Evolutionary conservation across 2,329 filamentous ascomycete genomes (phyloP), one percentile per base, ranked within the genome.

Genomic region (Penicillium nordicum): DNA sequence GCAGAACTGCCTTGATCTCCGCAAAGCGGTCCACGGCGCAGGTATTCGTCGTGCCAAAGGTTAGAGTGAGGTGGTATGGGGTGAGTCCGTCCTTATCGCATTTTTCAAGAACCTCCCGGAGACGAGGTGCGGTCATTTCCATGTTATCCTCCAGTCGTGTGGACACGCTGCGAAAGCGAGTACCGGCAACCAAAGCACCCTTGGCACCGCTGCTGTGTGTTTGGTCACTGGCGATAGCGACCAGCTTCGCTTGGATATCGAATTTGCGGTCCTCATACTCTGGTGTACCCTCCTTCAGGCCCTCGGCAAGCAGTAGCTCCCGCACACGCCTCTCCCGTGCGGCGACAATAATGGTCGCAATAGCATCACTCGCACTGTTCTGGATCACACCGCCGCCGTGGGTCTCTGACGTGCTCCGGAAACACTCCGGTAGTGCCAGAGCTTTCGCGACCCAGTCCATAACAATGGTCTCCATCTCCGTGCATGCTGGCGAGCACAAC

Each of bases 401-500:
- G 16, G 68, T 76, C 44, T 85, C 81, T 0, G 86, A 88, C 0
- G 86, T 85, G 46, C 88, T 93, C 21, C 88, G 78, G 69, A 87
- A 97, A 63, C 83, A 88, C 11, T 82, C 75, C 0, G 93, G 92
- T 25, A 97, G 78, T 1, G 78, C 84, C 12, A 97, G 75, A 9
- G 91, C 82, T 71, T 88, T 84, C 16, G 88, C 90, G 4, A 97
- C 78, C 92, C 93, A 97, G 75, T 97, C 93, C 72, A 97, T 82
- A 42, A 96, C 88, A 25, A 97, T 82, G 0, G 92, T 96, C 79
- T 97, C 93, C 46, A 97, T 82, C 77, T 97, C 93, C 0, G 93
- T 97, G 18, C 94, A 88, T 7, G 89, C 92, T 0, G 93, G 93
- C 6, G 88, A 92, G 76, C 93, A 97, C 62, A 97, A 86, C 93